phyloP scores from a whole-genome alignment of 352 stramenopile species.

The Elongisporangium anandrum region DNA sequence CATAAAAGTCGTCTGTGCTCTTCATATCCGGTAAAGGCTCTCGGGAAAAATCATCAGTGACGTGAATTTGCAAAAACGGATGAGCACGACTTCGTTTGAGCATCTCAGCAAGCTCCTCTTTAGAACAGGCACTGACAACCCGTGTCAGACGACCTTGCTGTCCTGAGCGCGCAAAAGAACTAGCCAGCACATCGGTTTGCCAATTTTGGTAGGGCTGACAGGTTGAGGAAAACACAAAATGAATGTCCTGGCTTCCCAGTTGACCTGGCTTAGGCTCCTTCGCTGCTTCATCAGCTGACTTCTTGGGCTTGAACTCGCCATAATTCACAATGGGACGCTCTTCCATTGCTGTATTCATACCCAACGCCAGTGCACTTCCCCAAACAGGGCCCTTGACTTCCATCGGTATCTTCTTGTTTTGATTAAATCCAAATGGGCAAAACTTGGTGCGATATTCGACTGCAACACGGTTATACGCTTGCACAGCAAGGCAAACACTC shows the following conservation, averaged over 20 bases:
- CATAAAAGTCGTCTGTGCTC: conserved; percentile 31
- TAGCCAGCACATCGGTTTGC: conserved; percentile 65
- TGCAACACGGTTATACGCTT: conserved; percentile 70
- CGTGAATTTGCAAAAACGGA: conserved; percentile 49
- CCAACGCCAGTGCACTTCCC: conserved; percentile 44
- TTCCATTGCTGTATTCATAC: conserved; percentile 19
- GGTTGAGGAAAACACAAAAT: conserved; percentile 75
- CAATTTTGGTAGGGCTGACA: conserved; percentile 63
- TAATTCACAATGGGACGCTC: conserved; percentile 31
- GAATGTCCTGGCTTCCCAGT: conserved; percentile 48
- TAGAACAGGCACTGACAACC: conserved; percentile 60
- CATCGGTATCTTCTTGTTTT: conserved; percentile 64
- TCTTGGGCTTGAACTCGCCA: conserved; percentile 43
- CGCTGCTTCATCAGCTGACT: conserved; percentile 3
- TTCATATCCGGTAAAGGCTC: conserved; percentile 14
- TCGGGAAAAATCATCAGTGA: conserved; percentile 47
- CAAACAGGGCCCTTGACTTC: conserved; percentile 33
- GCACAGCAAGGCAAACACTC: conserved; percentile 58
- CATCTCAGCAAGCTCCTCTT: conserved; percentile 33
- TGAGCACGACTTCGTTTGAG: conserved; percentile 21
- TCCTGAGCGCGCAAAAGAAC: conserved; percentile 53
- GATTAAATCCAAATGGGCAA: conserved; percentile 68
- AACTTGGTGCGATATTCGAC: conserved; percentile 40
- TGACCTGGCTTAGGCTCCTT: conserved; percentile 20
- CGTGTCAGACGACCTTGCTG: conserved; percentile 64